Evolutionary conservation across 1,139 yeast species (phyloP).

Genomic region (Nakaseomyces delphensis): DNA sequence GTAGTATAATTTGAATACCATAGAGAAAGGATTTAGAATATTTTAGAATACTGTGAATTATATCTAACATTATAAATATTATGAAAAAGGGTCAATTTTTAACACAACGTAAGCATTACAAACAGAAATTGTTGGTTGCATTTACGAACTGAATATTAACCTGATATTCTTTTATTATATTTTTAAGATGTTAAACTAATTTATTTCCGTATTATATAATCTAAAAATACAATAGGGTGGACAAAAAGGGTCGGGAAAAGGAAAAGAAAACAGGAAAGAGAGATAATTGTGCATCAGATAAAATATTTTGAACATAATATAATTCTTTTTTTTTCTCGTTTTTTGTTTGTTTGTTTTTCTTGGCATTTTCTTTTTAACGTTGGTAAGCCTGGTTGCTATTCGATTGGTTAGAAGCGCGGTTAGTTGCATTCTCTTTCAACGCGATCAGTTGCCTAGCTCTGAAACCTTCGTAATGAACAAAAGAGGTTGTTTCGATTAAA

Average conservation of each 20-base stretch:
- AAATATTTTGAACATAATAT: too few relatives aligned
- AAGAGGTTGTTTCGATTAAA: slow-evolving; percentile 84
- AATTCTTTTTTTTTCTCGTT: neutral
- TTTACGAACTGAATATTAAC: neutral
- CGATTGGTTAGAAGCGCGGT: slow-evolving; percentile 20
- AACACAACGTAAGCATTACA: neutral
- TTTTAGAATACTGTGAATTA: too few relatives aligned
- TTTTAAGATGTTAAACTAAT: neutral
- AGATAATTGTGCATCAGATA: too few relatives aligned
- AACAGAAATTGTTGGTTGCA: too few relatives aligned
- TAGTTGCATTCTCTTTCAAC: slow-evolving; percentile 72
- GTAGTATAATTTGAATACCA: too few relatives aligned
- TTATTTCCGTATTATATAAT: neutral
- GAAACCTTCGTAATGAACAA: slow-evolving; percentile 84
- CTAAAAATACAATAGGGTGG: too few relatives aligned
- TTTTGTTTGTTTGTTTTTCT: neutral
- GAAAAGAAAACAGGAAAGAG: too few relatives aligned
- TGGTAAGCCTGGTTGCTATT: slow-evolving; percentile 12
- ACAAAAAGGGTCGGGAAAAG: too few relatives aligned
- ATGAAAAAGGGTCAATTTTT: too few relatives aligned
- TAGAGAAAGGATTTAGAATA: too few relatives aligned
- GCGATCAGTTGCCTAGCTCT: slow-evolving; percentile 91
- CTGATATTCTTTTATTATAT: neutral
- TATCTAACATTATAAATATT: too few relatives aligned
- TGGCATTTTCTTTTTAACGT: slow-evolving; percentile 8